Conservation (phyloP, 2,329 filamentous ascomycete genomes). For the Pochonia chlamydosporia region DNA sequence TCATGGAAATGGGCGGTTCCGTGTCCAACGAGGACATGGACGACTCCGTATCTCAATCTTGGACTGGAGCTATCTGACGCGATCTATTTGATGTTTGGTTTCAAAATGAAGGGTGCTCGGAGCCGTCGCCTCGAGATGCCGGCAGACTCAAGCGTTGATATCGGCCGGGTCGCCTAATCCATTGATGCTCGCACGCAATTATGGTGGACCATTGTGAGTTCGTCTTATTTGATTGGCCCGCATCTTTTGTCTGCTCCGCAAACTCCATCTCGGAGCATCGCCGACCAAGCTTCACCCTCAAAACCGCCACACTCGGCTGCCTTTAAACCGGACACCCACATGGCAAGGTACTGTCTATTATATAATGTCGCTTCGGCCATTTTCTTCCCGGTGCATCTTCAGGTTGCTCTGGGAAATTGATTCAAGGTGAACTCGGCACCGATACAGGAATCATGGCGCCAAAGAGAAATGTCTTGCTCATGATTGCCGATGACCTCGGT, state of each 20-base stretch:
- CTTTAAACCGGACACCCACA: too few species aligned
- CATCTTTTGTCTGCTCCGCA: not conserved
- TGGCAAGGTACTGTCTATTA: too few species aligned
- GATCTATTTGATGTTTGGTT: not conserved
- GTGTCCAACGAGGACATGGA: slow-evolving; percentile 29
- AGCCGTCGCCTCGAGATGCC: not conserved
- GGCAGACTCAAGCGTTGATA: not conserved
- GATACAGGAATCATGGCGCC: too few species aligned
- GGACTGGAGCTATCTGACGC: slow-evolving; percentile 16
- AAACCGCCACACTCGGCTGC: slow-evolving; percentile 3
- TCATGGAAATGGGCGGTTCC: slow-evolving; percentile 33
- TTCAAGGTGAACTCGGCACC: too few species aligned
- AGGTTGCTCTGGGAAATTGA: too few species aligned
- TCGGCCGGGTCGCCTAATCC: not conserved
- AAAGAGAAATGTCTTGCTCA: slow-evolving; percentile 9
- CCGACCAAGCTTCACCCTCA: not conserved
- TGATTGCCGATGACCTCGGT: slow-evolving; percentile 8
- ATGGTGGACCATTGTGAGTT: not conserved
- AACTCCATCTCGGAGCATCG: not conserved
- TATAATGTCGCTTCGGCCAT: too few species aligned
- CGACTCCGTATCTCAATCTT: slow-evolving; percentile 25
- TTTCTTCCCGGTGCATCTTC: too few species aligned
- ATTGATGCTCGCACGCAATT: not conserved
- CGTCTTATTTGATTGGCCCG: not conserved
- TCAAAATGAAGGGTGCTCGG: not conserved